phyloP scores from a whole-genome alignment of 1,284 basidiomycete species.

The Tylopilus orsonianus region DNA sequence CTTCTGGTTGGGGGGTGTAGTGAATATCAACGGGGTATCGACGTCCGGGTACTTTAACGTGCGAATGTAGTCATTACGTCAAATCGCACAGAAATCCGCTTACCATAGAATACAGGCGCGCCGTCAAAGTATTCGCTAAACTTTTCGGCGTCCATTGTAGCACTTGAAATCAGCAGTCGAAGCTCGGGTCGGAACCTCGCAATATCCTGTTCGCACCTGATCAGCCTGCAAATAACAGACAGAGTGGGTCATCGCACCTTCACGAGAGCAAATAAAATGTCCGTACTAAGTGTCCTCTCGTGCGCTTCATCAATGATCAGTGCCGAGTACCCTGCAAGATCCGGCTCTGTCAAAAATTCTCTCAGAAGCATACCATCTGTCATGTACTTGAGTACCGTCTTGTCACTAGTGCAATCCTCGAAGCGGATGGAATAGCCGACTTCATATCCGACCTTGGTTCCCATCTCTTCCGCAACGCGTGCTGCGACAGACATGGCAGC shows the following conservation, averaged over 20 bases:
- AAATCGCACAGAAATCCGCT: constrained; percentile 23
- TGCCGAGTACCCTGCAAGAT: constrained; percentile 88
- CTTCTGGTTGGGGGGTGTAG: constrained; percentile 96
- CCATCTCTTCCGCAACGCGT: constrained; percentile 99
- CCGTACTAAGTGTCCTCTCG: constrained; percentile 93
- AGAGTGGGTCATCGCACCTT: constrained; percentile 66
- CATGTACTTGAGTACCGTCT: constrained; percentile 97
- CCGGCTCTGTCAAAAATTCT: constrained; percentile 94
- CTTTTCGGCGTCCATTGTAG: constrained; percentile 96
- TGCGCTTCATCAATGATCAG: constrained; percentile 98
- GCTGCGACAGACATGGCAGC: constrained; percentile 99
- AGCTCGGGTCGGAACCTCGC: constrained; percentile 95
- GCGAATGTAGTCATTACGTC: constrained; percentile 2
- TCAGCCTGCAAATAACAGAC: constrained; percentile 15
- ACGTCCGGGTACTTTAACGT: constrained; percentile 82
- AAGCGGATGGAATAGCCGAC: constrained; percentile 99
- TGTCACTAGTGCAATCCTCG: constrained; percentile 98
- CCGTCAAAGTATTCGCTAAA: constrained; percentile 96
- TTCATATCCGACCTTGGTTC: constrained; percentile 92
- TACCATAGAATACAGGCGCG: constrained; percentile 91
- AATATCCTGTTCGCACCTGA: constrained; percentile 68
- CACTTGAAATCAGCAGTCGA: constrained; percentile 88
- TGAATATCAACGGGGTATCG: constrained; percentile 98
- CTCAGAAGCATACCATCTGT: constrained; percentile 97
- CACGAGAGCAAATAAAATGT: constrained; percentile 94